phyloP scores from a whole-genome alignment of 2,329 filamentous ascomycete species.

The Mycosphaerelloides madeirae region DNA sequence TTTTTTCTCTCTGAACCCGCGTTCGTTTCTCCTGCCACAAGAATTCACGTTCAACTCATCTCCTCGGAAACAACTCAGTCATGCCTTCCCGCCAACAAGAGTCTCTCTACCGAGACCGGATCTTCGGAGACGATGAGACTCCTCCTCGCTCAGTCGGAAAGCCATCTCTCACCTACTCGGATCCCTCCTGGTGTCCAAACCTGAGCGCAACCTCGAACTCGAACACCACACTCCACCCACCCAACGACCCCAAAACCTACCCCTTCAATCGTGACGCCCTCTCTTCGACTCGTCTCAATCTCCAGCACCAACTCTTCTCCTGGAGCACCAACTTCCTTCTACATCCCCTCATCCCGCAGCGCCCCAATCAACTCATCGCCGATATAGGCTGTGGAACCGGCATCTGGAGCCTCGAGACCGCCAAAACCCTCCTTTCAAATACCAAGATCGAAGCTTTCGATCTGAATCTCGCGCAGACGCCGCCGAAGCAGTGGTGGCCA shows the following conservation, averaged over 20 bases:
- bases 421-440: neutral
- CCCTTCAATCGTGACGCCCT: conserved; percentile 16
- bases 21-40: too few species aligned
- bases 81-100: neutral
- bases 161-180: neutral
- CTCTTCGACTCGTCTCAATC: conserved; percentile 22
- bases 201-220: neutral
- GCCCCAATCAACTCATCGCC: conserved; percentile 10
- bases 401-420: conserved; percentile 16
- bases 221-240: neutral
- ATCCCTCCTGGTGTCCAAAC: neutral
- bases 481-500: conserved; percentile 15
- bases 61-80: neutral
- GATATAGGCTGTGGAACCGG: conserved; percentile 20
- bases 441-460: conserved; percentile 22
- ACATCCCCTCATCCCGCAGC: conserved; percentile 24
- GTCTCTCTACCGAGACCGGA: neutral
- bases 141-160: neutral
- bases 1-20: too few species aligned
- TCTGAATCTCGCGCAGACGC: conserved; percentile 18
- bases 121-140: conserved; percentile 6
- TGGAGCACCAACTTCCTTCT: conserved; percentile 25
- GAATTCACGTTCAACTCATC: neutral
- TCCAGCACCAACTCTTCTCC: conserved; percentile 32
- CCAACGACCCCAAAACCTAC: conserved; percentile 2